Base-by-base conservation (phyloP, 805 yeast genomes). In the Jamesozyma lodderae region DNA sequence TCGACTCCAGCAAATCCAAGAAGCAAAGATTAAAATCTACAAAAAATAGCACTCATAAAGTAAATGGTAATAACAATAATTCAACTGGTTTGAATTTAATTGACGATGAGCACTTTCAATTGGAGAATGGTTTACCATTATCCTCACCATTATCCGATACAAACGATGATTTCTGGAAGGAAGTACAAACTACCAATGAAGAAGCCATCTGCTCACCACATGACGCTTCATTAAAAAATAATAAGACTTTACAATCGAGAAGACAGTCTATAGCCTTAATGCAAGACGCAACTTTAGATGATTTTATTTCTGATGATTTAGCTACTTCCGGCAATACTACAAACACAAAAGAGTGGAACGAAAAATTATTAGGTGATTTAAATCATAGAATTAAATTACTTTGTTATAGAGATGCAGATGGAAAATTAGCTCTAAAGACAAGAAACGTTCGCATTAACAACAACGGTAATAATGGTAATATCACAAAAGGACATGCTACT, bases 131-230 rank as follows among this genome's bases (percentile, higher is more conserved):
- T n/a, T 28, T 36, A 25, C 20, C 31, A n/a, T 30, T 27, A 18
- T 29, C 32, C 7, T 18, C 24, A 6, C 22, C 35, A 21, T 33
- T 25, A 10, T 14, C 27, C 19, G 36, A 39, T 23, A 20, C 26
- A 10, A 51, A 51, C 33, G 51, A 46, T 18, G 62, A 57, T 39
- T 57, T 57, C 37, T 57, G 62, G 62, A 57, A 56, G 34, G 61
- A 55, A 32, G 59, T 57, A 15, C 48, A 45, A 11, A 33, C 44
- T n/a, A 49, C 57, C n/a, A 42, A 43, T 14, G 53, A 53, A 35
- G 56, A 50, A 18, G 50, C 54, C 3, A 37, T 52, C 20, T 46
- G 45, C 22, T 40, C 43, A 37, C 27, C 35, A 15, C 19, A 22
- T 18, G 13, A 3, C 19, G 18, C 17, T 6, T 14, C 4, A 3